Base-by-base conservation (phyloP, 345 rosid genomes). In the Salix suchowensis region DNA sequence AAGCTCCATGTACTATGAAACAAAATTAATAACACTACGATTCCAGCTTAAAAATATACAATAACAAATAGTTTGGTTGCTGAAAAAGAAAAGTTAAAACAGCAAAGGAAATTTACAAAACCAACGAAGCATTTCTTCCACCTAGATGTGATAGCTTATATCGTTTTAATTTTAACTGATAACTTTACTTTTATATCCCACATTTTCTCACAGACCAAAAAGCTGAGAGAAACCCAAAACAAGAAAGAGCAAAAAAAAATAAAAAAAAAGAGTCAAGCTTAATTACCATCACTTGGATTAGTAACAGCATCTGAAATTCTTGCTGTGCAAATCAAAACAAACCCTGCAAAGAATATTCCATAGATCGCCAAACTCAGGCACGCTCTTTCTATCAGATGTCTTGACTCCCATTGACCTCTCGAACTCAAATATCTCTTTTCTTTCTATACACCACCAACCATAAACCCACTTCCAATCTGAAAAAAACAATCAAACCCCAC, bases 201-300 rank as follows among this genome's bases (percentile, higher is more conserved):
- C 65, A 52, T 77, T 78, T 39, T 52, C 71, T 42, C 36, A 37
- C 24, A 16, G 62, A 58, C 70, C 71, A 71, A 71, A 64, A 30
- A 26, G 30, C 19, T 14, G 10, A 44, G 19, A 44, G 74, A 32
- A 26, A 60, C 23, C 26, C 4, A 44, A 0, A 34, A 19, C 5
- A 34, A 48, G 2, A 16, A 55, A 26, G 28, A 15, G 9, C 2
- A 67, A 3, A 55, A 24, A 2, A 30, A 28, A 24, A 34, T 5
- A 34, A 0, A 34, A 12, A 39, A 15, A 32, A 46, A 8, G 23
- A 66, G 61, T 65, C 19, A 26, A 19, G 40, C 42, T 70, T n/a
- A 52, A 70, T 87, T 85, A 91, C 98, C 98, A 83, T 95, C 98
- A 68, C 23, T 72, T 69, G 93, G 91, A 85, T 85, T 89, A 73